Evolutionary conservation across 768 basidiomycete genomes (phyloP).

Genomic region (Symmetrospora coprosmae): DNA sequence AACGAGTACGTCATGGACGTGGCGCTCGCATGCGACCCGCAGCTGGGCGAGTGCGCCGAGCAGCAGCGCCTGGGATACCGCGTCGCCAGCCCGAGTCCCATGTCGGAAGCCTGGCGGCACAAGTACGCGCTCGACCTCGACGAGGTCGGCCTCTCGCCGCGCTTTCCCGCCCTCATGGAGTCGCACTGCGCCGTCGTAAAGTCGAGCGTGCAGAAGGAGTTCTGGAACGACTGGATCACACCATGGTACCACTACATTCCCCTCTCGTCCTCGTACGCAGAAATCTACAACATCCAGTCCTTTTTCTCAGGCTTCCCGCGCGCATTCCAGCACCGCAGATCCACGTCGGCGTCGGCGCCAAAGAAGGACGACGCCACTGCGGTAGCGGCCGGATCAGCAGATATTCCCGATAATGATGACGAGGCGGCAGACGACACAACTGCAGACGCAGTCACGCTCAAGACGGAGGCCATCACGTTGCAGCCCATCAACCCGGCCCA

Average conservation of each 20-base stretch:
- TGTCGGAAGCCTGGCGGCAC: constrained; percentile 80
- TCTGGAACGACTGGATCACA: constrained; percentile 35
- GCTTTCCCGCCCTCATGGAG: constrained; percentile 72
- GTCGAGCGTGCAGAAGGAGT: constrained; percentile 31
- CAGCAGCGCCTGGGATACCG: constrained; percentile 31
- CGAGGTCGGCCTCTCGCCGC: constrained; percentile 85
- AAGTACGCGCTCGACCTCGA: constrained; percentile 86
- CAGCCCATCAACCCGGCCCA: constrained; percentile 27
- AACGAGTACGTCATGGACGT: constrained; percentile 75
- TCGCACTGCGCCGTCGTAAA: constrained; percentile 51
- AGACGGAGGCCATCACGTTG: constrained; percentile 32
- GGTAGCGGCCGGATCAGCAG: neutral
- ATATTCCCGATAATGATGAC: neutral
- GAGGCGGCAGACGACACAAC: constrained; percentile 7
- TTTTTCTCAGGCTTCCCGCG: constrained; percentile 63
- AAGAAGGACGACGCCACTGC: constrained; percentile 38
- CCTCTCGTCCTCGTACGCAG: constrained; percentile 65
- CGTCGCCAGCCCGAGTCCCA: constrained; percentile 44
- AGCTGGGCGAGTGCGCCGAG: constrained; percentile 31
- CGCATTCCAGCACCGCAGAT: constrained; percentile 20
- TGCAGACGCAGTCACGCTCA: constrained; percentile 12
- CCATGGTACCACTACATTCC: constrained; percentile 73
- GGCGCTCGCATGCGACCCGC: constrained; percentile 41
- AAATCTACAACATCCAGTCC: constrained; percentile 84
- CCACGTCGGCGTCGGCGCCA: constrained; percentile 41